Evolutionary conservation across 306 rosid species (phyloP), one percentile per base, ranked within the genome.

Genomic region (Lathyrus oleraceus): DNA sequence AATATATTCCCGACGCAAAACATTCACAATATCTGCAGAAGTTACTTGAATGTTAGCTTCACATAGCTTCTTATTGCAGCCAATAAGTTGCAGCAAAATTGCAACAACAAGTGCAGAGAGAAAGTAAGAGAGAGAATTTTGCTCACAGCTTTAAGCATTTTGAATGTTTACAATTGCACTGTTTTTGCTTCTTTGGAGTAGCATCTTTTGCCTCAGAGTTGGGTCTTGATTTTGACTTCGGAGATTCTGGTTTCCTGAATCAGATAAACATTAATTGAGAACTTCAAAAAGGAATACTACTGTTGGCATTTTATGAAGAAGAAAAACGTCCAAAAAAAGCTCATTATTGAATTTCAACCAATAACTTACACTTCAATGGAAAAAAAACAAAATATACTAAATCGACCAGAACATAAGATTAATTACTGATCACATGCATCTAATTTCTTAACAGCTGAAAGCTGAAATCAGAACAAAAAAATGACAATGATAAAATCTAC

Each of bases 1-100:
- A 95, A 81, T 91, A 91, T 83, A 95, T 91, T 81, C 99, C 97
- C 44, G 99, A 95, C 59, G 99, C 99, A 82, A 95, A 95, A 76
- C 99, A 95, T 82, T 95, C 99, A 52, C 99, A 95, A 69, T 95
- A 95, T 86, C 99, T 95, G 92, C 82, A 54, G 78, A 82, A 74
- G 47, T 77, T 27, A 79, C 47, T 44, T 47, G 63, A 73, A 61
- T 11, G 60, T 79, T 51, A 87, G 74, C 28, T 66, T 67, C 74
- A 17, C 27, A 38, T 51, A 8, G 14, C 48, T 53, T 73, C 58
- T 39, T n/a, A 79, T 54, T 9, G 57, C 61, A 70, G 49, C 61
- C 67, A 69, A 27, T 11, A 56, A 61, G 40, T 64, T 62, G 64
- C 65, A 39, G 60, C 74, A 61, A 53, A 30, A 15, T 40, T 39